Evolutionary conservation across 768 basidiomycete species (phyloP).

Genomic region (Suillus subluteus): DNA sequence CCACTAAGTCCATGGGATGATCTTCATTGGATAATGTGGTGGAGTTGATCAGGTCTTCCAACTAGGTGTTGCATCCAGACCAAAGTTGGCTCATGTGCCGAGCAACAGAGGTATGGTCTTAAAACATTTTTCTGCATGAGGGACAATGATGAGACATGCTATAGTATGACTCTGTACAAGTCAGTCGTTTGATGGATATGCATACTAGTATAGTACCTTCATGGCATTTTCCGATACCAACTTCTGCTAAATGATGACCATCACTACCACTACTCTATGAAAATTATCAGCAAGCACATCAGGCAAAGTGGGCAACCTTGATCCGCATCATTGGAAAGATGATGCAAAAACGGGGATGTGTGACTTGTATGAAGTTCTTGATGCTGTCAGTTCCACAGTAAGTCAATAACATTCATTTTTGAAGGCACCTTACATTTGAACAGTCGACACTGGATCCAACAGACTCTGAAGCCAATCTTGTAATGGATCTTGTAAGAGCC

Average conservation of each 20-base stretch:
- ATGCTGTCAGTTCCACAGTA: neutral
- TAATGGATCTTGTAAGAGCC: neutral
- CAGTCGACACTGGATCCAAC: neutral
- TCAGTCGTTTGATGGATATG: too few species aligned
- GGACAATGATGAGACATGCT: neutral
- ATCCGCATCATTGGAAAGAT: neutral
- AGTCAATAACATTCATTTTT: neutral
- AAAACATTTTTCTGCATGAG: neutral
- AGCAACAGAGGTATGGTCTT: neutral
- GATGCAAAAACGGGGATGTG: neutral
- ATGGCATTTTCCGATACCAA: neutral
- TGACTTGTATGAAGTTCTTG: neutral
- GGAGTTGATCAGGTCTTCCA: neutral
- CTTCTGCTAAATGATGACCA: neutral
- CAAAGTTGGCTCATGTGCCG: neutral
- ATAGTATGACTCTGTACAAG: neutral
- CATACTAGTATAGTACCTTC: too few species aligned
- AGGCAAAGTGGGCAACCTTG: neutral
- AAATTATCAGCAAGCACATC: neutral
- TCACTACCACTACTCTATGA: neutral
- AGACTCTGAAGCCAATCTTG: neutral
- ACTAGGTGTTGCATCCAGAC: neutral
- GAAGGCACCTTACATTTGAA: neutral
- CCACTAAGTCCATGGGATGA: conserved; percentile 2
- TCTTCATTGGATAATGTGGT: neutral